These are phyloP conservation scores for Cladosporium sp. DNA, from an alignment of 2,329 filamentous ascomycete genomes.

Conservation along the genomic window DNA sequence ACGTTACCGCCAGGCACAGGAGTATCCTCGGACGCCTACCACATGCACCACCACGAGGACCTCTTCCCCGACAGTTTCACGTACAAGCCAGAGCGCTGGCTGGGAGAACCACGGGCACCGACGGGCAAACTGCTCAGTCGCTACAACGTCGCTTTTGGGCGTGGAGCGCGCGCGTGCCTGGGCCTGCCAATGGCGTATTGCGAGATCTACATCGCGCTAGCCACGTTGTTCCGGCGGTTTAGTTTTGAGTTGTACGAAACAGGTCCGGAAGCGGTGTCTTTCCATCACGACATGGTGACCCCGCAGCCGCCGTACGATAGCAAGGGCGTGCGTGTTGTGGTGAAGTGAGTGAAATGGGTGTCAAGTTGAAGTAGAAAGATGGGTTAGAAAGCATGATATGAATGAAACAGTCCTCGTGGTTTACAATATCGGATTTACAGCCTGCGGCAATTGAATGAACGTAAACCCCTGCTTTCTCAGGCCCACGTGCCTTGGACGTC, in stretches of 20 bases:
- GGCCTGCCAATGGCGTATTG: neutral
- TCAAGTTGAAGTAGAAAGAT: too few species aligned
- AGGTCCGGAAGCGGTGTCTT: neutral
- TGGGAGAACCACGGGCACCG: neutral
- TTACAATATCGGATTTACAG: neutral
- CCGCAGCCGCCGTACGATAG: constrained; percentile 1
- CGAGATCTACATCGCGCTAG: neutral
- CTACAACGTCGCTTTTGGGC: neutral
- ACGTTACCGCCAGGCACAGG: neutral
- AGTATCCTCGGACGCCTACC: neutral
- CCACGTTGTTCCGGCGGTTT: neutral
- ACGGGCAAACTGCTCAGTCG: neutral
- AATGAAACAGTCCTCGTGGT: neutral
- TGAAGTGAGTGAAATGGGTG: neutral
- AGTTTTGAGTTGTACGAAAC: neutral
- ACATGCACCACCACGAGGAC: neutral
- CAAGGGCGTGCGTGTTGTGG: neutral
- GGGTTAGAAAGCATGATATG: neutral
- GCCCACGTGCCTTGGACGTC: too few species aligned
- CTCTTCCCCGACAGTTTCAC: neutral
- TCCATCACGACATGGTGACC: neutral
- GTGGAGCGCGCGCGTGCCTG: neutral
- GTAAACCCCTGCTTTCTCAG: neutral
- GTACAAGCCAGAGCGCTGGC: neutral
- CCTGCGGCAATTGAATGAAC: neutral